Percentiles rank a stretch among this genome's conserved stretches.
These are phyloP conservation scores for Acanthamoeba healyi DNA, from an alignment of 208 protist genomes.

Conservation along the genomic window DNA sequence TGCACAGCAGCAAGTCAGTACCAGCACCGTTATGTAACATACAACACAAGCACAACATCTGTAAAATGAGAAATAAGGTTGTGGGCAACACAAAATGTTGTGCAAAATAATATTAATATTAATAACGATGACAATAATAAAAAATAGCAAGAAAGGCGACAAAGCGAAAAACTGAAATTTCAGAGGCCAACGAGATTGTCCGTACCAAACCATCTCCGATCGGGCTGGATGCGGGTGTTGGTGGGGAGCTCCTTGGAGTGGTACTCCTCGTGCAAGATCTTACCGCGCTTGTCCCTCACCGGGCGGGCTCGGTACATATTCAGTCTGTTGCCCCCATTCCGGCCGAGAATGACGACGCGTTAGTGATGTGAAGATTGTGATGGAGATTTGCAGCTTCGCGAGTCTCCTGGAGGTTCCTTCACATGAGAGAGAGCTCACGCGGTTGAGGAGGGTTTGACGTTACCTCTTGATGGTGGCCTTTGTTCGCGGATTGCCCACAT, in stretches of 20 bases:
- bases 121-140: not conserved
- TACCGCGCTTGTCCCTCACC: slow-evolving; percentile 74
- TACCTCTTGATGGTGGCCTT: slow-evolving; percentile 65
- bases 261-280: slow-evolving; percentile 80
- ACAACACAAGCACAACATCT: not conserved
- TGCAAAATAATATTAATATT: not conserved
- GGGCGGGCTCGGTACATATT: slow-evolving; percentile 63
- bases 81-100: no score
- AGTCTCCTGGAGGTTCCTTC: no score
- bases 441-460: no score
- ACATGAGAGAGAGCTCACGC: no score
- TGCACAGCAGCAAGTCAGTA: not conserved
- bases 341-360: no score
- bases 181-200: not conserved
- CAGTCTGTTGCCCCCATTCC: no score
- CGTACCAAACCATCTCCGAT: slow-evolving; percentile 97
- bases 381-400: no score
- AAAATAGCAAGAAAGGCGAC: not conserved
- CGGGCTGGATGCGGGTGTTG: slow-evolving; percentile 94
- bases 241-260: slow-evolving; percentile 78
- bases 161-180: not conserved
- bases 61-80: not conserved
- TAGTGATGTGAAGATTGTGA: no score
- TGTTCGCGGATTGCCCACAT: slow-evolving; percentile 55
- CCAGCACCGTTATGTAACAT: not conserved